Evolutionary conservation across 1,284 basidiomycete species (phyloP).

Genomic region (Ceratobasidium sp.): DNA sequence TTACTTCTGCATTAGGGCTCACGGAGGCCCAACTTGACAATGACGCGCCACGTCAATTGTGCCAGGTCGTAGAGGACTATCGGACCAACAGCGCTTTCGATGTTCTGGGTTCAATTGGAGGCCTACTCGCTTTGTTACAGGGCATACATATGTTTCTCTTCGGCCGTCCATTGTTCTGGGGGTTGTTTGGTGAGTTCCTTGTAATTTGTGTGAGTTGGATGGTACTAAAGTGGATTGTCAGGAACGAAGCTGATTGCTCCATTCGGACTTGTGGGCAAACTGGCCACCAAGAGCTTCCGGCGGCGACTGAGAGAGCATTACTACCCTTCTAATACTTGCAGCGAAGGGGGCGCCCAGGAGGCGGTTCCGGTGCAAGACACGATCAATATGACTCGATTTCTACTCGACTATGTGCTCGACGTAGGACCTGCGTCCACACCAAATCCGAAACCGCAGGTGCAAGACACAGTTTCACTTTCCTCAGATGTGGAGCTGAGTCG

Average conservation of each 20-base stretch:
- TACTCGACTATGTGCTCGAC: slow-evolving; percentile 29
- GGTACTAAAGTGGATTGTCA: neutral
- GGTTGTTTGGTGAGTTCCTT: slow-evolving; percentile 5
- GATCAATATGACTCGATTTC: slow-evolving; percentile 9
- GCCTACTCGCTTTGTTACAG: slow-evolving; percentile 23
- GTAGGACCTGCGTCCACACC: neutral
- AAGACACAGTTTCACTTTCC: neutral
- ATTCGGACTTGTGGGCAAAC: slow-evolving; percentile 9
- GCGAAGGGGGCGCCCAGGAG: neutral
- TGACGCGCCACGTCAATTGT: neutral
- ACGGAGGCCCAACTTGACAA: neutral
- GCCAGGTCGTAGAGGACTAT: slow-evolving; percentile 11
- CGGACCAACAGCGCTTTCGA: slow-evolving; percentile 1
- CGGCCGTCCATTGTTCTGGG: slow-evolving; percentile 24
- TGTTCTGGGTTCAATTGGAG: slow-evolving; percentile 20
- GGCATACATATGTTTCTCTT: slow-evolving; percentile 22
- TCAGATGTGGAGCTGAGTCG: neutral
- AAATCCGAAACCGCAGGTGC: neutral
- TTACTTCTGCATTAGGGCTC: neutral
- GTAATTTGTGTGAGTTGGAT: too few species aligned
- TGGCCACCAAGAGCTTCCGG: neutral
- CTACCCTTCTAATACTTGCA: neutral
- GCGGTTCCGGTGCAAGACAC: neutral
- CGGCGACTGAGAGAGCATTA: slow-evolving; percentile 11
- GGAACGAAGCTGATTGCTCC: slow-evolving; percentile 3